Evolutionary conservation across 2,329 filamentous ascomycete species (phyloP), one percentile per base, ranked within the genome.

Genomic region (Ambrosiella beaveri): DNA sequence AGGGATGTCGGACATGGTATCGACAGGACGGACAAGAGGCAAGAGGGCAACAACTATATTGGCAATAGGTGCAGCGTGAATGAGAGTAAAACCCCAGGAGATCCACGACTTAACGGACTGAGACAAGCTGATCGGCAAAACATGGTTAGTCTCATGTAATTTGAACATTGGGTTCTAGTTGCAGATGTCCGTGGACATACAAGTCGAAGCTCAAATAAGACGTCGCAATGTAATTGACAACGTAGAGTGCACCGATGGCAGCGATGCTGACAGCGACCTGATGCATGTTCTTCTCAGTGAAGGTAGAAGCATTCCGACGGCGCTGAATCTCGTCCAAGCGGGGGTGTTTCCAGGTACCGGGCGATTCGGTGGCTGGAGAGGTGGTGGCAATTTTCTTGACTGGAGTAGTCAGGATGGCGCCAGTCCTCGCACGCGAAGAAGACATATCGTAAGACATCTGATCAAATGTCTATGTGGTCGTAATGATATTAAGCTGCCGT

Each of bases 321-420:
- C 79, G 79, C 13, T 86, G 82, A 67, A 98, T 94, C 71, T 97
- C 91, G 65, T 88, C 79, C 63, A 96, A 77, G 62, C 85, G 82
- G 39, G 93, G 93, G 69, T 98, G 93, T 66, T 83, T 81, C 91
- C 93, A 98, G 67, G 84, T 88, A 58, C 91, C 90, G 6, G 87
- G 79, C 64, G 77, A 81, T 57, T 81, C 78, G 36, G 70, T 66
- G 47, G 64, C 63, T 19, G 66, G 62, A 0, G 69, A 62, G 15
- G 68, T 59, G 49, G 70, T 68, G 54, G 62, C 65, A 38, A 71
- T 67, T 36, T 68, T 72, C 68, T 75, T 67, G 66, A 76, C 62
- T 63, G 78, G 66, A 63, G 71, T 72, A 40, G 51, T 57, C 36
- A 60, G 7, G 35, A 56, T 45, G 17, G 56, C 36, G 45, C 19